These are phyloP conservation scores for Didymella pinodella DNA, from an alignment of 2,329 filamentous ascomycete genomes.

Conservation along the genomic window DNA sequence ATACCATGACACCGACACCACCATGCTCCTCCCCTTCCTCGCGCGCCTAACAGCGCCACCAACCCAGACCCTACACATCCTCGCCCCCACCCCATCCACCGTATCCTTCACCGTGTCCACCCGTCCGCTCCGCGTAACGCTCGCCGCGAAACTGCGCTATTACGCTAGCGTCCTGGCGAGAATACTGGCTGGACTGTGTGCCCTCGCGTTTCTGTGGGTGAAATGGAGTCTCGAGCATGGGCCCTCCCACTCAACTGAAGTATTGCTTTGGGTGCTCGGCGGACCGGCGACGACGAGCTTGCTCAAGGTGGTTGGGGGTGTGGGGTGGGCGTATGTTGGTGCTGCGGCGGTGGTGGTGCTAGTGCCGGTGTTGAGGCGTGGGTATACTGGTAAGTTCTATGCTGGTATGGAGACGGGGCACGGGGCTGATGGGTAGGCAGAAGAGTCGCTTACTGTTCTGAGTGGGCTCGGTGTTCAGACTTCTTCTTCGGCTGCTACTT, in stretches of 20 bases:
- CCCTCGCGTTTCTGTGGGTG: slow-evolving; percentile 49
- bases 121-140: slow-evolving; percentile 61
- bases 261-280: slow-evolving; percentile 20
- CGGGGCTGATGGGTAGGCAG: slow-evolving; percentile 44
- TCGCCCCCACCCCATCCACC: slow-evolving; percentile 76
- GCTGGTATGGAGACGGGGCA: too few species aligned
- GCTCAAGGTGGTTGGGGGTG: slow-evolving; percentile 48
- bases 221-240: slow-evolving; percentile 32
- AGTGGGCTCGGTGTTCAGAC: slow-evolving; percentile 92
- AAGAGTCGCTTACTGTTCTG: slow-evolving; percentile 88
- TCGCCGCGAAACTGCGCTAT: slow-evolving; percentile 56
- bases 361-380: slow-evolving; percentile 57
- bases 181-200: slow-evolving; percentile 52
- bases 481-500: slow-evolving; percentile 72
- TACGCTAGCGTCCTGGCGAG: slow-evolving; percentile 57
- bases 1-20: background rate
- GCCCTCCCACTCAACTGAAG: background rate
- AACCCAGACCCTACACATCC: slow-evolving; percentile 33
- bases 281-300: slow-evolving; percentile 28
- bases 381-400: slow-evolving; percentile 58
- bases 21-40: slow-evolving; percentile 32
- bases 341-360: slow-evolving; percentile 51
- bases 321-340: slow-evolving; percentile 55
- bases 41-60: slow-evolving; percentile 40
- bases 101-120: slow-evolving; percentile 92